Base-by-base conservation (phyloP, 1,284 basidiomycete species). In the Butyriboletus appendiculatus region DNA sequence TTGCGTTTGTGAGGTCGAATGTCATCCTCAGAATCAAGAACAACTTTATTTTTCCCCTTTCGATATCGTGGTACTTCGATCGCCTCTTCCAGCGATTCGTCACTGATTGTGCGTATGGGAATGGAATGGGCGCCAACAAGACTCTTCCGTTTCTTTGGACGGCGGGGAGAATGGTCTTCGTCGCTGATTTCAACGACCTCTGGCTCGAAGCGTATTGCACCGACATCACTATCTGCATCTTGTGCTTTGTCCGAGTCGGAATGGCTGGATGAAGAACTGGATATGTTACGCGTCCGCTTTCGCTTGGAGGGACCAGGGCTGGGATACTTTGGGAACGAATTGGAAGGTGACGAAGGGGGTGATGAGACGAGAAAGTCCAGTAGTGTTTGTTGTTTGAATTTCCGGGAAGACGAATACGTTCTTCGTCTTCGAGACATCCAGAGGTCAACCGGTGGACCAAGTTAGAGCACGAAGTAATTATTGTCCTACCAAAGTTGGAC, bases 171-270 rank as follows among this genome's bases (percentile, higher is more conserved):
- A 5, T 63, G 58, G 28, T 69, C 65, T 45, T 73, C 68, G 26
- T 75, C 75, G 28, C 72, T 73, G 43, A 69, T 50, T n/a, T 69
- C 61, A 15, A 61, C 37, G 26, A 57, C 62, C 35, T 66, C 52
- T 14, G 77, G 69, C 56, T 77, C 78, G 53, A 86, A 79, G 47
- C 64, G 75, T 48, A 85, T 83, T 30, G 73, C 76, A 26, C 71
- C 75, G 42, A 83, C 76, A 56, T 79, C 80, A 53, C 75, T 78
- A 34, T 73, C 67, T 34, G 71, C 62, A 15, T 60, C 63, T 9
- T 63, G 60, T 6, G 49, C 63, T 2, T 47, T 51, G 24, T 66
- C 63, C 30, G 58, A 56, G 44, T 55, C 63, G 33, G 57, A 56
- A 45, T 55, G 28, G 24, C 43, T 47, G 32, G 52, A 44, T 24